Conservation (phyloP, 805 yeast species). For the Trichomonascus vanleenenianus region DNA sequence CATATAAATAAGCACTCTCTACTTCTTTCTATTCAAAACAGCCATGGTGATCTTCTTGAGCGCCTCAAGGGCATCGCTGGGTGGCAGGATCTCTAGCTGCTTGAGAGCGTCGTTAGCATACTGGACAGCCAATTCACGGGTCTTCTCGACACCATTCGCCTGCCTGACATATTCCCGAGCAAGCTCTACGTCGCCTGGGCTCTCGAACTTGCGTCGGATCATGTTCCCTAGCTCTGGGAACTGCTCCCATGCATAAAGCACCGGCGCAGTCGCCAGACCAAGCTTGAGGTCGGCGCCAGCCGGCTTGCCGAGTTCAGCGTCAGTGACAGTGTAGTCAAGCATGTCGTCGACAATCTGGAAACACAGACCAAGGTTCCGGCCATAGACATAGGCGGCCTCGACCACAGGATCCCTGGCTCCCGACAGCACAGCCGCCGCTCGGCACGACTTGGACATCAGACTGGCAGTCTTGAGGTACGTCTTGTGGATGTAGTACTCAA, state of each 20-base stretch:
- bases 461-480: conserved; percentile 94
- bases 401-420: conserved; percentile 72
- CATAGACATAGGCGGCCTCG: conserved; percentile 83
- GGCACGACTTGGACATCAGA: conserved; percentile 83
- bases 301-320: conserved; percentile 83
- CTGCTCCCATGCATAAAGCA: conserved; percentile 86
- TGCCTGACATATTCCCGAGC: conserved; percentile 68
- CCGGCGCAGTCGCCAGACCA: conserved; percentile 96
- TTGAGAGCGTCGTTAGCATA: conserved; percentile 70
- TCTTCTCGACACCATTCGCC: conserved; percentile 68
- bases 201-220: conserved; percentile 73
- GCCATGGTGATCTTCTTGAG: conserved; percentile 77
- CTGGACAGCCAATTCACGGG: conserved; percentile 65
- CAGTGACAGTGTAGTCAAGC: conserved; percentile 88
- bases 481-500: conserved; percentile 90
- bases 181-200: conserved; percentile 76
- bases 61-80: conserved; percentile 83
- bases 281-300: conserved; percentile 90
- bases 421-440: conserved; percentile 88
- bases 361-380: conserved; percentile 87
- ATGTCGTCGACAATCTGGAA: conserved; percentile 96
- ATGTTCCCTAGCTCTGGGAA: conserved; percentile 77
- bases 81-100: conserved; percentile 65
- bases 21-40: conserved; percentile 74
- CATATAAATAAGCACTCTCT: conserved; percentile 4